Percentiles rank a stretch among this genome's conserved stretches.
Evolutionary conservation across 2,329 filamentous ascomycete genomes (phyloP).

Genomic region (Magnaporthales sp.): DNA sequence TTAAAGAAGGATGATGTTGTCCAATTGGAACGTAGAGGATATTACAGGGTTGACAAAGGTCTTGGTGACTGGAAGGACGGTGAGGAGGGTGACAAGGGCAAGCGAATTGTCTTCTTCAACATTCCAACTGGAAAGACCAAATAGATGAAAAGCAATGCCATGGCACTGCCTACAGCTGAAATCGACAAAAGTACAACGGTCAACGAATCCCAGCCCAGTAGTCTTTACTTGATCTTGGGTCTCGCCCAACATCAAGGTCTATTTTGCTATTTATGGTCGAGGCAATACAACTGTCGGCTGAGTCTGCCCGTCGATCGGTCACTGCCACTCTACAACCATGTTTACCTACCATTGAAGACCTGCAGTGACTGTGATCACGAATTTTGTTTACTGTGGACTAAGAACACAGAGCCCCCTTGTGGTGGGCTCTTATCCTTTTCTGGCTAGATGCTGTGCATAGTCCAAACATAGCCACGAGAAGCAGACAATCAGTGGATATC

Average conservation of each 20-base stretch:
- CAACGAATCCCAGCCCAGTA: not conserved
- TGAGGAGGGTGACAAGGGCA: conserved; percentile 37
- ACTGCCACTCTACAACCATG: not conserved
- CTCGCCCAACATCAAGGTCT: not conserved
- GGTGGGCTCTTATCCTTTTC: not conserved
- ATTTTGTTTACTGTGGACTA: not conserved
- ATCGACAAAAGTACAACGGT: not conserved
- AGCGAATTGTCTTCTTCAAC: conserved; percentile 44
- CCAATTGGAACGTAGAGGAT: conserved; percentile 90
- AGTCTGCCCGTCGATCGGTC: not conserved
- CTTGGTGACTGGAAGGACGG: conserved; percentile 40
- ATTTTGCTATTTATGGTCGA: not conserved
- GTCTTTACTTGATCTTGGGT: not conserved
- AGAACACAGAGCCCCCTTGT: not conserved
- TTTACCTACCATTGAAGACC: not conserved
- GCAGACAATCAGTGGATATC: not conserved
- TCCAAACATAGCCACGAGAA: not conserved
- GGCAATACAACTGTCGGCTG: not conserved
- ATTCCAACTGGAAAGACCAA: conserved; percentile 49
- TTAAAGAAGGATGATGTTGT: conserved; percentile 86
- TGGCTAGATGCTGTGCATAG: not conserved
- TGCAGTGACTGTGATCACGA: not conserved
- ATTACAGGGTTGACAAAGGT: conserved; percentile 74
- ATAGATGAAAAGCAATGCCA: conserved; percentile 14
- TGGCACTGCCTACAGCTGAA: not conserved